Base-by-base conservation (phyloP, 164 flowering plant genomes). In the Berberis thunbergii region DNA sequence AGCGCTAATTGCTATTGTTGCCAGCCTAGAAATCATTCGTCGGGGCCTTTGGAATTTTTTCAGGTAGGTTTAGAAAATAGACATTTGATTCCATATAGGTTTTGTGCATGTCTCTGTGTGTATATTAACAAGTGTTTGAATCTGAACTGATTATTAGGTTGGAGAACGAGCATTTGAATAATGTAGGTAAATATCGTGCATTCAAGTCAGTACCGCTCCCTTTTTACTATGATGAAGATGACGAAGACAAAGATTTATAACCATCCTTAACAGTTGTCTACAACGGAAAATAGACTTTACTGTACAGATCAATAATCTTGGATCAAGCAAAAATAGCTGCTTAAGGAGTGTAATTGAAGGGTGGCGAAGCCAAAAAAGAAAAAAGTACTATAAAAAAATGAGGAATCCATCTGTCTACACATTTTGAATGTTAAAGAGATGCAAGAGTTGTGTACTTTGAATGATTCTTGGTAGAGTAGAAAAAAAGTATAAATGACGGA, bases 21-120 rank as follows among this genome's bases (percentile, higher is more conserved):
- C 96, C 40, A 62, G 81, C 69, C 67, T 88, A 4, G 96, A 88
- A 75, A 85, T 88, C 63, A 64, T 88, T 62, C 84, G 91, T 39
- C 86, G 96, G 9, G 91, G 91, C 49, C 66, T 88, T 0, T 88
- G 91, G 91, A 88, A 82, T 58, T 84, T 88, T 74, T 88, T 88
- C 81, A 83, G 95, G 95, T 88, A 72, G 3, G 43, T 50, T 50
- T 0, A 8, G n/a, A 3, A 56, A 38, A 7, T 6, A 56, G 39
- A 46, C 49, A 46, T 46, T 8, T 46, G 8, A 46, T 4, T 46
- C 49, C 49, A 46, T 46, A 46, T 46, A 46, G 5, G 10, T 48
- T 1, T 11, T 48, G 7, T 48, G 50, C 0, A 6, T 48, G 50
- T 26, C 26, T 26, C 26, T 26, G 26, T 26, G 26, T 26, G 26